A percentile compares a stretch with the other conserved stretches of the same genome.
Conservation (phyloP, 352 stramenopile genomes). For the Salisapilia sapeloensis region DNA sequence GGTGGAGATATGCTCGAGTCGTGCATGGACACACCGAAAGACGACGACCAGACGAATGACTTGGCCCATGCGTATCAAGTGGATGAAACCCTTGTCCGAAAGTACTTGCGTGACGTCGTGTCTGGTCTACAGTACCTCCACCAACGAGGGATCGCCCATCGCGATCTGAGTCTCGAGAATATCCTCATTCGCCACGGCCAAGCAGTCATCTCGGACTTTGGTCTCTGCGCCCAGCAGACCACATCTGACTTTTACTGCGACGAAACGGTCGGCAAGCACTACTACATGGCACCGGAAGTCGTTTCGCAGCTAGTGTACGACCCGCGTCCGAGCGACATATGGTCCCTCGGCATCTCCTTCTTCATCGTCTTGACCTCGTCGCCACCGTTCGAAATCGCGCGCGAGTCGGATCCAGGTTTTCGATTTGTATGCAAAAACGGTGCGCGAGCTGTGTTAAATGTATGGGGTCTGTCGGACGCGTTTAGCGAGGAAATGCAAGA, state of each 20-base stretch:
- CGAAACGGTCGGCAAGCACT: constrained; percentile 82
- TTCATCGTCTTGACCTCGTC: constrained; percentile 91
- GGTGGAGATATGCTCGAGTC: constrained; percentile 53
- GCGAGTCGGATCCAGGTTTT: constrained; percentile 74
- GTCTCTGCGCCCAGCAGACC: constrained; percentile 40
- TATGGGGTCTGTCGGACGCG: constrained; percentile 24
- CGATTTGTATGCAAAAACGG: constrained; percentile 64
- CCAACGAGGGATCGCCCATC: constrained; percentile 66
- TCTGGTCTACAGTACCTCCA: constrained; percentile 47
- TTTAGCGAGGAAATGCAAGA: constrained; percentile 40
- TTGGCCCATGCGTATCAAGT: constrained; percentile 6
- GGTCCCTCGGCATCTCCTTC: constrained; percentile 85
- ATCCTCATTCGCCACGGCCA: constrained; percentile 71
- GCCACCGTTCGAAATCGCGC: constrained; percentile 82
- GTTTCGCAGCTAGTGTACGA: constrained; percentile 76
- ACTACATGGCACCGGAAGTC: constrained; percentile 96
- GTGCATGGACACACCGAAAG: constrained; percentile 10
- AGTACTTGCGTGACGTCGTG: constrained; percentile 55
- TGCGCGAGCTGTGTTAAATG: constrained; percentile 50
- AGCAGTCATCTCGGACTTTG: constrained; percentile 55
- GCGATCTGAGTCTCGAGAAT: constrained; percentile 96
- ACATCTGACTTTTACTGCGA: constrained; percentile 29
- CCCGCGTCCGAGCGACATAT: constrained; percentile 85
- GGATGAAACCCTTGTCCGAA: constrained; percentile 20
- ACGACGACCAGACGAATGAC: constrained; percentile 1